phyloP scores from a whole-genome alignment of 1,284 basidiomycete genomes.

The Puccinia horiana region DNA sequence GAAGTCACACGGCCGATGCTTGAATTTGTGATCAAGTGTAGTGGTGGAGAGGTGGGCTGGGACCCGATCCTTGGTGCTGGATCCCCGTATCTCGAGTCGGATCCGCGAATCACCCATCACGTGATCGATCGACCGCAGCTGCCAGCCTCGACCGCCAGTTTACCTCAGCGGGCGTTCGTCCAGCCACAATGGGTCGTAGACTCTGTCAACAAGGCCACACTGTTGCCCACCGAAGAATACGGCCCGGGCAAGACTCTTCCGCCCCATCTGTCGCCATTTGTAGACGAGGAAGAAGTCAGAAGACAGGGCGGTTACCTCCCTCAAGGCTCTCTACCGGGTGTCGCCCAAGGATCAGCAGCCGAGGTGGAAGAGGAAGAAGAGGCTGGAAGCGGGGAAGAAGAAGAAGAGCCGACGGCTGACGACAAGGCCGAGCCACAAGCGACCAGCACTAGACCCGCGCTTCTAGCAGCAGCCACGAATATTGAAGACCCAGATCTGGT shows the following conservation, averaged over 20 bases:
- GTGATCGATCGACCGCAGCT: constrained; percentile 82
- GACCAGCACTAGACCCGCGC: constrained; percentile 60
- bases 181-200: constrained; percentile 99
- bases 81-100: constrained; percentile 68
- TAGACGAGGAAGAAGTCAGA: constrained; percentile 68
- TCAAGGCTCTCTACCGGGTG: constrained; percentile 65
- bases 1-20: constrained; percentile 89
- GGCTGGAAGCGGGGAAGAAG: constrained; percentile 45
- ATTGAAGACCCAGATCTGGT: constrained; percentile 71
- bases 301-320: constrained; percentile 61
- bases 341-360: constrained; percentile 56
- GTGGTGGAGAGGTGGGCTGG: constrained; percentile 81
- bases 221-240: constrained; percentile 83
- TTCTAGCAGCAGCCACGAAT: constrained; percentile 65
- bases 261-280: constrained; percentile 95
- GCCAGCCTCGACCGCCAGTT: constrained; percentile 52
- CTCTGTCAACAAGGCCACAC: constrained; percentile 82
- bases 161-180: constrained; percentile 74
- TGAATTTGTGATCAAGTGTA: constrained; percentile 90
- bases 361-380: constrained; percentile 56
- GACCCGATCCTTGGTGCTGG: constrained; percentile 75
- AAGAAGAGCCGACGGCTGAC: constrained; percentile 34
- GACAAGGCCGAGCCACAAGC: constrained; percentile 47
- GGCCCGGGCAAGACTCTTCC: constrained; percentile 83
- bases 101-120: constrained; percentile 83